Evolutionary conservation across 192 early-diverging fungal species (phyloP).

Genomic region (Glomus cerebriforme): DNA sequence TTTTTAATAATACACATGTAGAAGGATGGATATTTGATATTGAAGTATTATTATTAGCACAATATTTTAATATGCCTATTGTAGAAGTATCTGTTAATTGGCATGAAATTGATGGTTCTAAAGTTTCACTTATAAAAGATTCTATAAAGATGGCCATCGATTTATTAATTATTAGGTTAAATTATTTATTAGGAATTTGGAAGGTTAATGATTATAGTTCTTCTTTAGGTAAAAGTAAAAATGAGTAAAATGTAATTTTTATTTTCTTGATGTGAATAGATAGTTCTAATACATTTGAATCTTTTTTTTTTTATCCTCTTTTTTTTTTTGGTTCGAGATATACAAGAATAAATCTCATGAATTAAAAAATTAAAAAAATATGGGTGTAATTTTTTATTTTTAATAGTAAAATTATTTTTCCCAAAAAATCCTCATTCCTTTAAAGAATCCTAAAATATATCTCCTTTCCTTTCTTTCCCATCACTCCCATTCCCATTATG

Average conservation of each 20-base stretch:
- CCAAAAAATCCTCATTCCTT: neutral
- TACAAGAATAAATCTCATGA: too few species aligned
- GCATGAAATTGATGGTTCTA: slow-evolving; percentile 96
- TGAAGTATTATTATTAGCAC: slow-evolving; percentile 86
- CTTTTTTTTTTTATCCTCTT: too few species aligned
- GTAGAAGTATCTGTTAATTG: slow-evolving; percentile 90
- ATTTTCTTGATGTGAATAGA: too few species aligned
- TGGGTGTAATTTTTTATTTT: too few species aligned
- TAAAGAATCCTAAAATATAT: neutral
- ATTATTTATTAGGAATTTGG: slow-evolving; percentile 86
- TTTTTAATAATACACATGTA: slow-evolving; percentile 92
- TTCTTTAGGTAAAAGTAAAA: neutral
- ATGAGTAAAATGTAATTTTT: neutral
- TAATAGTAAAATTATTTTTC: too few species aligned
- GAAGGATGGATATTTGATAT: slow-evolving; percentile 99
- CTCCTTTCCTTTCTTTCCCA: neutral
- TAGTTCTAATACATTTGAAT: too few species aligned
- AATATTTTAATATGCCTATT: slow-evolving; percentile 70
- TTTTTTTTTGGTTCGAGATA: too few species aligned
- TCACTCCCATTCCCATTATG: neutral
- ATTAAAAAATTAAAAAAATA: too few species aligned
- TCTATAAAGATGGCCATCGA: slow-evolving; percentile 90
- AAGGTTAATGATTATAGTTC: slow-evolving; percentile 28
- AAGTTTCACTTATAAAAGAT: slow-evolving; percentile 85
- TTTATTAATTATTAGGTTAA: slow-evolving; percentile 82